A percentile compares a stretch with the other conserved stretches of the same genome.
Evolutionary conservation across 73 alveolate species (phyloP).

Genomic region (Tetrahymena malaccensis): DNA sequence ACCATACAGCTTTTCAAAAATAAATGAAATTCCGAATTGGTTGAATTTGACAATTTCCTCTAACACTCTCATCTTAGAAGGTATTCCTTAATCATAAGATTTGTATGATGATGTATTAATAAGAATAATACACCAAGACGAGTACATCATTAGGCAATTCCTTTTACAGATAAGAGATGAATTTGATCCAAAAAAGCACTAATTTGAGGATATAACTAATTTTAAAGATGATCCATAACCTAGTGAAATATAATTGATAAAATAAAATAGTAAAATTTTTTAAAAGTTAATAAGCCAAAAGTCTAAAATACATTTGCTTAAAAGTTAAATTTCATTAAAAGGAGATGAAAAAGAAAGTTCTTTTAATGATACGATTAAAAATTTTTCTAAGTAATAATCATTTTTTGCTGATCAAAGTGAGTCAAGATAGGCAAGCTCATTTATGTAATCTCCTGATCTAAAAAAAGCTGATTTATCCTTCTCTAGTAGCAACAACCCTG

Average conservation of each 20-base stretch:
- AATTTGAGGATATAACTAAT: not conserved
- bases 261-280: not conserved
- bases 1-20: not conserved
- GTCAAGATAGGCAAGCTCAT: not conserved
- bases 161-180: not conserved
- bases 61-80: not conserved
- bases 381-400: too few species aligned
- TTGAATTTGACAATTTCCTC: not conserved
- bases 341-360: not conserved
- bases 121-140: not conserved
- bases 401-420: not conserved
- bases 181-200: not conserved
- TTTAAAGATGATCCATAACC: not conserved
- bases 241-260: not conserved
- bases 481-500: not conserved
- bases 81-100: not conserved
- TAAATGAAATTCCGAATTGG: not conserved
- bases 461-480: not conserved
- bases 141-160: not conserved
- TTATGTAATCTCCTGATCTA: not conserved
- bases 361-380: too few species aligned
- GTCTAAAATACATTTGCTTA: not conserved
- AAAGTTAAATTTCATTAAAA: not conserved
- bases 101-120: not conserved
- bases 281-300: not conserved